phyloP scores from a whole-genome alignment of 192 early-diverging fungal species.

The Coemansia sp. region DNA sequence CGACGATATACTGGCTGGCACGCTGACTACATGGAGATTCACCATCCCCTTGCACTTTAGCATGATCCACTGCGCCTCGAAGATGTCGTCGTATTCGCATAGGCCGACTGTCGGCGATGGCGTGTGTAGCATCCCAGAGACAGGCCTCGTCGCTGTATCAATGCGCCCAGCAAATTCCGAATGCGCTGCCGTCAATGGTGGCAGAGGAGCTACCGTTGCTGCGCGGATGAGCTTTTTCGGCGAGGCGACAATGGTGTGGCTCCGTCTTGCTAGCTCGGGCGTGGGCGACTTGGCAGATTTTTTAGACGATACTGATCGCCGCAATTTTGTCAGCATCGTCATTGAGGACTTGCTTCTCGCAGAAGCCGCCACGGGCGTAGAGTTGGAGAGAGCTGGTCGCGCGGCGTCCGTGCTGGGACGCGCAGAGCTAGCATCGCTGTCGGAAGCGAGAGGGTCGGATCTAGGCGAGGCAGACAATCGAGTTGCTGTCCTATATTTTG shows the following conservation, averaged over 20 bases:
- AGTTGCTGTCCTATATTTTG: conserved; percentile 12
- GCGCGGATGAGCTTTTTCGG: conserved; percentile 19
- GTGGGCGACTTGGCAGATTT: conserved; percentile 2
- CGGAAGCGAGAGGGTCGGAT: background rate
- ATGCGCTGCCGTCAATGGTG: background rate
- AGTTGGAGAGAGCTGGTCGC: background rate
- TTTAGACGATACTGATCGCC: conserved; percentile 36
- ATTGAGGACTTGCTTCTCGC: conserved; percentile 1
- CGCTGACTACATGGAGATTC: conserved; percentile 50
- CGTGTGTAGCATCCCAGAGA: background rate
- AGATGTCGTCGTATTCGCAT: conserved; percentile 7
- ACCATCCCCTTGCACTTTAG: conserved; percentile 52
- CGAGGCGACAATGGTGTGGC: background rate
- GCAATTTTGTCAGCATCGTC: conserved; percentile 41
- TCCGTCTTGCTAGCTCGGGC: conserved; percentile 8
- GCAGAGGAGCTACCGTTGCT: background rate
- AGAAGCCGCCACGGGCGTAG: background rate
- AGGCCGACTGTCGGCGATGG: background rate
- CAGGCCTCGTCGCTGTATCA: background rate
- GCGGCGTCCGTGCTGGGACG: background rate
- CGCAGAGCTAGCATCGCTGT: background rate
- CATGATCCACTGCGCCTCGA: conserved; percentile 43
- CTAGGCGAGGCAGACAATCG: background rate
- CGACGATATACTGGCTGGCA: conserved; percentile 30
- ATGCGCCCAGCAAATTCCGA: background rate